Percentiles rank a stretch among this genome's conserved stretches.
phyloP scores from a whole-genome alignment of 108 stramenopile genomes.

The Aurantiochytrium sp. region DNA sequence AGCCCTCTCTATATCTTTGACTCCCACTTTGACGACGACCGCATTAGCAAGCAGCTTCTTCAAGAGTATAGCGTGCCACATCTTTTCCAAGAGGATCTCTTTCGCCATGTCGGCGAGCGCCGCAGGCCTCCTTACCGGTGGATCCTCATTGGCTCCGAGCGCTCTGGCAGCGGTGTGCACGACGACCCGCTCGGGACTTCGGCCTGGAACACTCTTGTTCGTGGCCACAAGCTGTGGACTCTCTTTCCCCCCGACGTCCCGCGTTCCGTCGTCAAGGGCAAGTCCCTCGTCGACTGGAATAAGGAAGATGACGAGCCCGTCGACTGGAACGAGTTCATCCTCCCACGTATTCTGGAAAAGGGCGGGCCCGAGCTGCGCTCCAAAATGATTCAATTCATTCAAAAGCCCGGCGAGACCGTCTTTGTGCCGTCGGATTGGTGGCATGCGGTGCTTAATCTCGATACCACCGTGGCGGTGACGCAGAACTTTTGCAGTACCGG shows the following conservation, averaged over 20 bases:
- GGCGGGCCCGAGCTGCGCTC: constrained; percentile 15
- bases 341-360: constrained; percentile 21
- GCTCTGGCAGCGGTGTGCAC: constrained; percentile 85
- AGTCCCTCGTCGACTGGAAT: constrained; percentile 35
- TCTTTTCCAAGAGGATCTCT: constrained; percentile 87
- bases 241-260: constrained; percentile 84
- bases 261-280: constrained; percentile 75
- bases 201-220: constrained; percentile 93
- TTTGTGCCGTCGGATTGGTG: constrained; percentile 95
- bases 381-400: constrained; percentile 79
- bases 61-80: constrained; percentile 74
- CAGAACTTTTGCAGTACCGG: constrained; percentile 87
- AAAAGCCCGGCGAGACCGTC: constrained; percentile 88
- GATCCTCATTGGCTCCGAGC: constrained; percentile 81
- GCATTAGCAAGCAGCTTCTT: constrained; percentile 24
- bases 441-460: constrained; percentile 94
- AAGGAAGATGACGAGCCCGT: constrained; percentile 95
- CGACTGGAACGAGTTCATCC: neutral
- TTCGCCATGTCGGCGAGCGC: constrained; percentile 73
- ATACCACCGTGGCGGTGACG: constrained; percentile 85
- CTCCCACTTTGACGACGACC: constrained; percentile 73
- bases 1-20: constrained; percentile 97
- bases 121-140: constrained; percentile 94
- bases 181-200: constrained; percentile 89
- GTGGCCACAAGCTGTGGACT: constrained; percentile 91